phyloP scores from a whole-genome alignment of 2,329 filamentous ascomycete species.

The Lachnellula occidentalis region DNA sequence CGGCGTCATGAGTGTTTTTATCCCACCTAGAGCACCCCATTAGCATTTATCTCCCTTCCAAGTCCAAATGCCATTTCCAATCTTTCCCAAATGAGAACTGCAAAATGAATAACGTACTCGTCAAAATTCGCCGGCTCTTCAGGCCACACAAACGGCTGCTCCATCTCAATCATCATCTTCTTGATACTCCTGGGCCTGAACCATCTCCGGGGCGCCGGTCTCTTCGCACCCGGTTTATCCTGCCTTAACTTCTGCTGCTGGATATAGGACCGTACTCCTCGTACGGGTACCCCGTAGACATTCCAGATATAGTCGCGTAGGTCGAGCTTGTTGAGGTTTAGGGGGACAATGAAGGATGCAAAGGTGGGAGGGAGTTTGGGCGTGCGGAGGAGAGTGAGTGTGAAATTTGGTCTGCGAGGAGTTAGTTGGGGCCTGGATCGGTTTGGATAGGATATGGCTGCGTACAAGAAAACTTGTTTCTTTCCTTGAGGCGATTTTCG shows the following conservation, averaged over 20 bases:
- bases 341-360: slow-evolving; percentile 84
- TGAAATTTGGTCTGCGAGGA: slow-evolving; percentile 66
- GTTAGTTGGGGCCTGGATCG: background rate
- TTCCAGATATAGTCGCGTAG: slow-evolving; percentile 91
- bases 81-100: slow-evolving; percentile 12
- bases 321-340: slow-evolving; percentile 94
- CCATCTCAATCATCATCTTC: slow-evolving; percentile 92
- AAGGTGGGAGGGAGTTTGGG: slow-evolving; percentile 69
- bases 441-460: slow-evolving; percentile 4
- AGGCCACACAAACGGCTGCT: slow-evolving; percentile 84
- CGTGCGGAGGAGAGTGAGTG: slow-evolving; percentile 71
- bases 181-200: slow-evolving; percentile 71
- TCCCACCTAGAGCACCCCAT: slow-evolving; percentile 47
- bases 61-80: background rate
- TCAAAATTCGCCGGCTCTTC: slow-evolving; percentile 56
- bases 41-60: slow-evolving; percentile 1
- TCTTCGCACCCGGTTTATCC: slow-evolving; percentile 35
- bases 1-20: slow-evolving; percentile 50
- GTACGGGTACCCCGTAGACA: slow-evolving; percentile 70
- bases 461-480: slow-evolving; percentile 53
- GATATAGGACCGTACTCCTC: slow-evolving; percentile 73
- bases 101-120: slow-evolving; percentile 39
- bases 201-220: slow-evolving; percentile 46
- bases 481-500: slow-evolving; percentile 35
- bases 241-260: slow-evolving; percentile 61